A percentile compares a stretch with the other conserved stretches of the same genome.
These are phyloP conservation scores for Pichia terricola DNA, from an alignment of 1,139 yeast species.

Conservation along the genomic window DNA sequence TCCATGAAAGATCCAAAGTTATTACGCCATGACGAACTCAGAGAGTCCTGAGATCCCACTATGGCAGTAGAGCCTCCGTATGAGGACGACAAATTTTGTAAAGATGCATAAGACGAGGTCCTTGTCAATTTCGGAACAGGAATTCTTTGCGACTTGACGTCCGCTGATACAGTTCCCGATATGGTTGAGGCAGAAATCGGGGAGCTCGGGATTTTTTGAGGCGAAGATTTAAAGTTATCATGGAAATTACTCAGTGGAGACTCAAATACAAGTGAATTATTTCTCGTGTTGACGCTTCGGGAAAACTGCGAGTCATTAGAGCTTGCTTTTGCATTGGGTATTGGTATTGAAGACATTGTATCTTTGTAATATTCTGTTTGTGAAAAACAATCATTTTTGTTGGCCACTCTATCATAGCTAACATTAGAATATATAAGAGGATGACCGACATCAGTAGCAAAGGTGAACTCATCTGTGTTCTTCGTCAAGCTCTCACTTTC, in stretches of 20 bases:
- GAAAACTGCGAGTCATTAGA: neutral
- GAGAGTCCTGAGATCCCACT: constrained; percentile 10
- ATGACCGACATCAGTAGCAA: no score
- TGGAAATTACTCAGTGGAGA: neutral
- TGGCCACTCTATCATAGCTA: neutral
- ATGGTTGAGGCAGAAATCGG: constrained; percentile 17
- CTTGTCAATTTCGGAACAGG: constrained; percentile 16
- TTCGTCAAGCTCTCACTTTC: no score
- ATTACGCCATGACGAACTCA: constrained; percentile 25
- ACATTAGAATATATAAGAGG: no score
- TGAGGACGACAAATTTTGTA: constrained; percentile 25
- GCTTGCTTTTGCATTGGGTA: constrained; percentile 2
- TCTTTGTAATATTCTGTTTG: neutral
- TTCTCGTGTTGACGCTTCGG: constrained; percentile 1
- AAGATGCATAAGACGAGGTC: constrained; percentile 25
- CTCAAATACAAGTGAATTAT: constrained; percentile 6
- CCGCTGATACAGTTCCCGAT: constrained; percentile 3
- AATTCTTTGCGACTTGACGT: constrained; percentile 15
- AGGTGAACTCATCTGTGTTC: no score
- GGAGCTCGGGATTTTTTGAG: constrained; percentile 8
- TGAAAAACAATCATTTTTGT: neutral
- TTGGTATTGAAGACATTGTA: neutral
- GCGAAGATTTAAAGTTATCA: neutral
- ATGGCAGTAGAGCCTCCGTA: constrained; percentile 15
- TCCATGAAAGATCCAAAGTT: constrained; percentile 24